Conservation (phyloP, 2,329 filamentous ascomycete species). For the Trichoderma sp. region DNA sequence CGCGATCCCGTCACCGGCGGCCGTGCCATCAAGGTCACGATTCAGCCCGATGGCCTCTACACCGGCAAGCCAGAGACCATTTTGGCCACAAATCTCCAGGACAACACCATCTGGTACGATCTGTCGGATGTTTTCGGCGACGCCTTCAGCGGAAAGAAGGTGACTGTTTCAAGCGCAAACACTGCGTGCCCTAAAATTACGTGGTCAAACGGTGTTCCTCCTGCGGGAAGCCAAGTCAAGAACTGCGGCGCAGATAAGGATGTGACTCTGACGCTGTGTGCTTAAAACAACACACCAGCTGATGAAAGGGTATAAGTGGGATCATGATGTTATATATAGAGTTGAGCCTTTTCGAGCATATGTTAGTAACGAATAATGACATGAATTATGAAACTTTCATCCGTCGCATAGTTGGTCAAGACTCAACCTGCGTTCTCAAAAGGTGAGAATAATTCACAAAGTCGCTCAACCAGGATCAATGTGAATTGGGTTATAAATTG, state of each 20-base stretch:
- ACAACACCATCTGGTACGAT: conserved; percentile 42
- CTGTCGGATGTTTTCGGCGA: conserved; percentile 46
- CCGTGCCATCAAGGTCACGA: conserved; percentile 43
- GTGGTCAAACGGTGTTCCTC: conserved; percentile 40
- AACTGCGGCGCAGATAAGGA: conserved; percentile 38
- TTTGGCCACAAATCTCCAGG: conserved; percentile 44
- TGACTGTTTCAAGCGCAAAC: conserved; percentile 36
- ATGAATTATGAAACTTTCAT: background rate
- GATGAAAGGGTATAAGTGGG: background rate
- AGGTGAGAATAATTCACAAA: background rate
- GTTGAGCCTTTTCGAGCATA: background rate
- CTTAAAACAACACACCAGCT: background rate
- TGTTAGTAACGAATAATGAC: background rate
- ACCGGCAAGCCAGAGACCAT: conserved; percentile 44
- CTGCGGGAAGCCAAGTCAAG: conserved; percentile 43
- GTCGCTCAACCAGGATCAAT: background rate
- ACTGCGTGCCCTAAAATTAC: conserved; percentile 39
- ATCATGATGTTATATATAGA: background rate
- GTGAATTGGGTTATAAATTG: background rate
- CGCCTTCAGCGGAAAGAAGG: conserved; percentile 38
- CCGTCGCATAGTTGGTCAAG: background rate
- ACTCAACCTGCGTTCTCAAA: background rate
- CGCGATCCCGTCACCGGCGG: conserved; percentile 43
- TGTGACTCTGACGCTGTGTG: conserved; percentile 42
- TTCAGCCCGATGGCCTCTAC: conserved; percentile 40